phyloP scores from a whole-genome alignment of 179 eudicot species.

The Spergularia azorica region DNA sequence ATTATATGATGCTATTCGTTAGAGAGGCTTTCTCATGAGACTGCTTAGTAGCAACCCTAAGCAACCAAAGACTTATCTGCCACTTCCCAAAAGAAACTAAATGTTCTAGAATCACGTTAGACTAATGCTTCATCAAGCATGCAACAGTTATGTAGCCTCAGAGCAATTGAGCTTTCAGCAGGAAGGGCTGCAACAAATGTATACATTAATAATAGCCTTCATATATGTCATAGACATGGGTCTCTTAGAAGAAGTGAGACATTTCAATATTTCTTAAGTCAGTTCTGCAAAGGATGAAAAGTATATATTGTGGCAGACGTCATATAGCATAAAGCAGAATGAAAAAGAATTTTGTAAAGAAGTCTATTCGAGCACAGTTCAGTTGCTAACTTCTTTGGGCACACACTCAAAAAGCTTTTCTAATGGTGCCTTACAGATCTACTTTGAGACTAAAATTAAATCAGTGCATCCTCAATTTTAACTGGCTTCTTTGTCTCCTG shows the following conservation, averaged over 20 bases:
- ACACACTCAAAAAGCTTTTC: too few relatives aligned
- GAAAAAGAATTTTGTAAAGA: too few relatives aligned
- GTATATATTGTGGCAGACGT: neutral
- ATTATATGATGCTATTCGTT: neutral
- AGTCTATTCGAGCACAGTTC: too few relatives aligned
- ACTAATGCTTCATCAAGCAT: neutral
- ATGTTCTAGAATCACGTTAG: neutral
- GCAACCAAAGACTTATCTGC: neutral
- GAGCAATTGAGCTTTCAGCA: neutral
- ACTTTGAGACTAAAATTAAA: neutral
- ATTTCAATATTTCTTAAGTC: neutral
- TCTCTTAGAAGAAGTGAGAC: neutral
- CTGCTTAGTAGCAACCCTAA: neutral
- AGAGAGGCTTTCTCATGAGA: neutral
- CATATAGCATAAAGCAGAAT: too few relatives aligned
- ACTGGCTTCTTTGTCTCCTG: neutral
- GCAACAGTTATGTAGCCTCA: neutral
- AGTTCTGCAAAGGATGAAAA: neutral
- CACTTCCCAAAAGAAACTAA: neutral
- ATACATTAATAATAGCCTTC: neutral
- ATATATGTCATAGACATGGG: constrained; percentile 3
- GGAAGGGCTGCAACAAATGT: neutral
- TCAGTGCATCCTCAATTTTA: neutral
- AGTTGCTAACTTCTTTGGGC: too few relatives aligned
- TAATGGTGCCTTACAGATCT: neutral